Evolutionary conservation across 2,329 filamentous ascomycete genomes (phyloP).

Genomic region (Pestalotiopsis sp.): DNA sequence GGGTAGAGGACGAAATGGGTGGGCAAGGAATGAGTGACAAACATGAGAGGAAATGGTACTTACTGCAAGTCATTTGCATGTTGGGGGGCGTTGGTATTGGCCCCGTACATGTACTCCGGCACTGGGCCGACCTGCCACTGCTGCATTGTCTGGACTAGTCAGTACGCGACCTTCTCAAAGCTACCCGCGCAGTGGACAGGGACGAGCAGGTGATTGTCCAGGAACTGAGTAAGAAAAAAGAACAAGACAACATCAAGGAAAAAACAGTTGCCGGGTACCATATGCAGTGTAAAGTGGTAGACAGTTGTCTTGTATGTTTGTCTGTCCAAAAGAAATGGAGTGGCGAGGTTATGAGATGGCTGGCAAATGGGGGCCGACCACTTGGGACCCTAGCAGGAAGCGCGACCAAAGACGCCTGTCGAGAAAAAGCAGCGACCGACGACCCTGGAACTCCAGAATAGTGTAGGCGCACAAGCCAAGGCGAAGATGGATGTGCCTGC

Average conservation of each 20-base stretch:
- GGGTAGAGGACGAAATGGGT: constrained; percentile 16
- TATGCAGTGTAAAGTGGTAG: background rate
- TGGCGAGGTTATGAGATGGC: background rate
- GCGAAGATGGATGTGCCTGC: background rate
- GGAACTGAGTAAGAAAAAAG: constrained; percentile 10
- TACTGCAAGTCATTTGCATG: constrained; percentile 60
- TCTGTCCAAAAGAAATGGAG: background rate
- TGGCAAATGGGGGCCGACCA: background rate
- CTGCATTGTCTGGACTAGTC: constrained; percentile 54
- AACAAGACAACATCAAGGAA: background rate
- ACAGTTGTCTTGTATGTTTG: background rate
- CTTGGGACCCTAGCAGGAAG: background rate
- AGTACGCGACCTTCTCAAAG: constrained; percentile 19
- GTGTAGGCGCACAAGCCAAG: background rate
- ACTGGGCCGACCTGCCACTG: constrained; percentile 64
- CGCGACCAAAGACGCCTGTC: background rate
- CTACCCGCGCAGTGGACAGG: background rate
- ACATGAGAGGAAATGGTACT: constrained; percentile 45
- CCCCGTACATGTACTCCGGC: constrained; percentile 58
- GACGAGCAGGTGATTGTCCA: constrained; percentile 16
- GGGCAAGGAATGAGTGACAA: constrained; percentile 15
- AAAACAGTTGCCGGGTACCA: background rate
- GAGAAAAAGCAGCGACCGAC: background rate
- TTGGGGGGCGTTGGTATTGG: constrained; percentile 49
- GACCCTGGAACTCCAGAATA: background rate